These are phyloP conservation scores for Aaosphaeria pasadenensis DNA, from an alignment of 2,329 filamentous ascomycete species.

Conservation along the genomic window DNA sequence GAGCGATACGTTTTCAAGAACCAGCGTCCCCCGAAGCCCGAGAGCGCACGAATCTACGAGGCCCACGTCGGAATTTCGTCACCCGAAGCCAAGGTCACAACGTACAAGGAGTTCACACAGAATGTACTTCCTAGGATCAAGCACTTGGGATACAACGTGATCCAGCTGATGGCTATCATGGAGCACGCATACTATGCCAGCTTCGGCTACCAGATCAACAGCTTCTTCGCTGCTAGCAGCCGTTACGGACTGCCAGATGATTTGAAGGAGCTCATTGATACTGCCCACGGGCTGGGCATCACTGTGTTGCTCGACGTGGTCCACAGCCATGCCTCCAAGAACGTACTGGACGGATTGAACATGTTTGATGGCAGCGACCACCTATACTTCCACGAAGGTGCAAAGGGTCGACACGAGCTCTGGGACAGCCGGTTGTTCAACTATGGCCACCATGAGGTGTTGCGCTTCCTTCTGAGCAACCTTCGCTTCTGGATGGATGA, in stretches of 20 bases:
- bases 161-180: constrained; percentile 99
- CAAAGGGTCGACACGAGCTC: constrained; percentile 80
- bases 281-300: constrained; percentile 85
- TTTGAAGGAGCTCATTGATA: constrained; percentile 93
- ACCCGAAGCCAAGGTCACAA: constrained; percentile 81
- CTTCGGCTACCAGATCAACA: constrained; percentile 98
- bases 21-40: constrained; percentile 74
- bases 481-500: constrained; percentile 99
- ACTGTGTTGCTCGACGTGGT: constrained; percentile 92
- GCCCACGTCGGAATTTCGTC: constrained; percentile 98
- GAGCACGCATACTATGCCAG: constrained; percentile 99
- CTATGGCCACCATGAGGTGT: constrained; percentile 89
- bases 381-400: constrained; percentile 89
- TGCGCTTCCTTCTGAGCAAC: constrained; percentile 95
- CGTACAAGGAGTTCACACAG: constrained; percentile 95
- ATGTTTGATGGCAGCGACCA: constrained; percentile 94
- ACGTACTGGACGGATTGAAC: constrained; percentile 91
- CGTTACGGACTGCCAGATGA: constrained; percentile 92
- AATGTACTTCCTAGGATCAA: constrained; percentile 91
- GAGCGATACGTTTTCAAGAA: constrained; percentile 86
- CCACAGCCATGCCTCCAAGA: constrained; percentile 97
- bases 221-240: constrained; percentile 96
- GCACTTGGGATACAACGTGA: constrained; percentile 89
- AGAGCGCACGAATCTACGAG: constrained; percentile 90
- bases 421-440: constrained; percentile 99